phyloP scores from a whole-genome alignment of 2,329 filamentous ascomycete genomes.

The Fusarium nanum region DNA sequence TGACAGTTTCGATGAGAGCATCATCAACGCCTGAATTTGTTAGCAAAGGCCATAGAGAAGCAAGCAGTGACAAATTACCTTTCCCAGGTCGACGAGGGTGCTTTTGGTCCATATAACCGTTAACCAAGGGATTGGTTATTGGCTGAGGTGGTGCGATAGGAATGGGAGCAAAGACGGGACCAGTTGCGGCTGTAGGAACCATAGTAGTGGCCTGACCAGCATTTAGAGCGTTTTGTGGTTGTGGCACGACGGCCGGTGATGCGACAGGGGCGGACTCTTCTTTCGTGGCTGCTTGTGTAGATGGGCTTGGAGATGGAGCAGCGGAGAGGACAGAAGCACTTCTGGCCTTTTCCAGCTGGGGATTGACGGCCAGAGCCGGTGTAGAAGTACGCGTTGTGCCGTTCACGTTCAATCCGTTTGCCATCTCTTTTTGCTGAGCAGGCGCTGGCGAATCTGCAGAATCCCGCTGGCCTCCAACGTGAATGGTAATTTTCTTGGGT shows the following conservation, averaged over 20 bases:
- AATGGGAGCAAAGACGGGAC: constrained; percentile 22
- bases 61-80: constrained; percentile 49
- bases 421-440: constrained; percentile 37
- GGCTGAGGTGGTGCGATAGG: constrained; percentile 42
- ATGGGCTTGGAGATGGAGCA: constrained; percentile 59
- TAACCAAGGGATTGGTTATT: constrained; percentile 46
- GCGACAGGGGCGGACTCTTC: constrained; percentile 48
- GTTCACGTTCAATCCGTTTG: constrained; percentile 42
- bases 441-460: constrained; percentile 64
- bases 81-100: constrained; percentile 56
- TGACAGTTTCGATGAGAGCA: constrained; percentile 75
- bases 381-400: constrained; percentile 34
- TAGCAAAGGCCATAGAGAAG: constrained; percentile 20
- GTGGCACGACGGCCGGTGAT: constrained; percentile 44
- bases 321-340: constrained; percentile 54
- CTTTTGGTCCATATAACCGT: constrained; percentile 52
- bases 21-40: constrained; percentile 61
- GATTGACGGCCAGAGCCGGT: constrained; percentile 29
- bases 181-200: background rate
- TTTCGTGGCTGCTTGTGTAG: constrained; percentile 51
- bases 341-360: constrained; percentile 54
- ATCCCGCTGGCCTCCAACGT: constrained; percentile 70
- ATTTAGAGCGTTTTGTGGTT: constrained; percentile 18
- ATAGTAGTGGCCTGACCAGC: constrained; percentile 33
- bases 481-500: constrained; percentile 77